Base-by-base conservation (phyloP, 2,329 filamentous ascomycete genomes). In the Pseudogymnoascus sp. region DNA sequence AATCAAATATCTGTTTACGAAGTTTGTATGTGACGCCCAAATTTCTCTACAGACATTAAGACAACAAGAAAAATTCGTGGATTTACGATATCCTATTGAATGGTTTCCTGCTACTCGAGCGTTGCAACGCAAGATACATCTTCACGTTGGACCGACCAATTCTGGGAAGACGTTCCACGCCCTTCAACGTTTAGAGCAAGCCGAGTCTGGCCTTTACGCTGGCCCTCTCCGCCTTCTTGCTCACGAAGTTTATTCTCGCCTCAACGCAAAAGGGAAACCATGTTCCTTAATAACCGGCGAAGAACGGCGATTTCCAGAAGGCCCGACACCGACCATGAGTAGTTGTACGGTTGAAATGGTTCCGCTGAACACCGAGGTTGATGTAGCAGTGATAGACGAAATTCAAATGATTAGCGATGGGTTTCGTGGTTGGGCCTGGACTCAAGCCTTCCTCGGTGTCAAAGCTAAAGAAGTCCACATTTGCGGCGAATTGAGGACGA, bases 91-190 rank as follows among this genome's bases (percentile, higher is more conserved):
- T 74, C 95, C 95, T 0, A 83, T 88, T 62, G 95, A 99, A 74
- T 98, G 93, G 93, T 98, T 89, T 72, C 91, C 93, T 0, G 86
- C 84, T 3, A 95, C 95, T 1, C 84, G 96, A 64, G 82, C 85
- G 53, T 80, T 95, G 69, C 90, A 93, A 71, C 83, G 95, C 50
- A 93, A 86, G 0, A 83, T 99, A 41, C 91, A 98, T 77, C 79
- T 99, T 19, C 95, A 99, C 70, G 92, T 99, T 60, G 95, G 95
- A 0, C 95, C 95, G 1, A 99, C 95, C 2, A 99, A 99, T 75
- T 98, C 95, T 0, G 95, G 95, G 63, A 99, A 99, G 80, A 99
- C 96, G 0, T 99, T 98, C 73, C 89, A 92, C 72, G 96, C 95
- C 0, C 78, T 99, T 66, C 88, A 96, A 76, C 86, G 89, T 11